These are phyloP conservation scores for Malassezia slooffiae DNA, from an alignment of 1,284 basidiomycete genomes.

Conservation along the genomic window DNA sequence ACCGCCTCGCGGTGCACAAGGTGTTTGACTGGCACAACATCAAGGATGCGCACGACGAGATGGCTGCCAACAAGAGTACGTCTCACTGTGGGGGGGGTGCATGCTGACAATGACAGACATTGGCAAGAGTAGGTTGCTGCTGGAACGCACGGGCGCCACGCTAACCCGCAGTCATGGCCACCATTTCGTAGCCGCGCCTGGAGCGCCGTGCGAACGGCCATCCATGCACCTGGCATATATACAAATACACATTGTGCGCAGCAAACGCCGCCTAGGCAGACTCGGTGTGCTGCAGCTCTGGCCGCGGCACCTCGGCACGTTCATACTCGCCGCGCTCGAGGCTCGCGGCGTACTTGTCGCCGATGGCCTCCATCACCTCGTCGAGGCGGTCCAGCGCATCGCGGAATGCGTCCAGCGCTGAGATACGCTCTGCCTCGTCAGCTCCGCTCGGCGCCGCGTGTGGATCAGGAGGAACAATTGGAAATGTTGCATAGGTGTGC, in stretches of 20 bases:
- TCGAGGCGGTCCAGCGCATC: conserved; percentile 38
- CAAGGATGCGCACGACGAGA: conserved; percentile 69
- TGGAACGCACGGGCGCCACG: too few relatives aligned
- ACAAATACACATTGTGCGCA: conserved; percentile 6
- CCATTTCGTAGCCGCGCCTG: conserved; percentile 7
- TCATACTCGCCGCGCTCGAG: conserved; percentile 25
- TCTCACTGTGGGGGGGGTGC: too few relatives aligned
- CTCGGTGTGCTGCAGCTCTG: conserved; percentile 11
- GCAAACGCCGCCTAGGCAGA: conserved; percentile 3
- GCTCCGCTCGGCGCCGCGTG: too few relatives aligned
- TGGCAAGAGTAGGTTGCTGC: conserved; percentile 48
- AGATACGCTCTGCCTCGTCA: too few relatives aligned
- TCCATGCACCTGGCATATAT: too few relatives aligned
- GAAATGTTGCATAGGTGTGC: conserved; percentile 24
- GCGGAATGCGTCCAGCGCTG: conserved; percentile 32
- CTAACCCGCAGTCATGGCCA: conserved; percentile 7
- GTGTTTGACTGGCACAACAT: conserved; percentile 75
- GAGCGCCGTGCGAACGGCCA: neutral
- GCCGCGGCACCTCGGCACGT: conserved; percentile 20
- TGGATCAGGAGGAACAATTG: conserved; percentile 47
- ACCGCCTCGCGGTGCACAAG: conserved; percentile 43
- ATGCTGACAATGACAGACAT: conserved; percentile 33
- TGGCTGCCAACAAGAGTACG: conserved; percentile 65
- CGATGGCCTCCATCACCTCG: conserved; percentile 31
- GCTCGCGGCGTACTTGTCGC: conserved; percentile 30